Evolutionary conservation across 352 stramenopile species (phyloP).

Genomic region (Detonula confervacea): DNA sequence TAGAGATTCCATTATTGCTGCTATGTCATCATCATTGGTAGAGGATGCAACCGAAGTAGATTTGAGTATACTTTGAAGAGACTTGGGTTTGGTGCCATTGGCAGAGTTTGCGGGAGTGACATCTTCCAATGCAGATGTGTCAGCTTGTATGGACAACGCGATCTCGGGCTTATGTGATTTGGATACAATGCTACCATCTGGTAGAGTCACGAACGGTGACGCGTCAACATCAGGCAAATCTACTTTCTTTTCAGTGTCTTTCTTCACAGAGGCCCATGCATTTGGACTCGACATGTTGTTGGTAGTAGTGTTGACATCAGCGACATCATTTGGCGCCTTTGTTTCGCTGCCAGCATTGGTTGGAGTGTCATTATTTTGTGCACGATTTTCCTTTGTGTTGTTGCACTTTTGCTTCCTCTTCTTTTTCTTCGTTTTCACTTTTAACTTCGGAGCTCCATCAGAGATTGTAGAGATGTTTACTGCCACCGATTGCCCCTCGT

Average conservation of each 20-base stretch:
- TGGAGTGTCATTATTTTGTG: neutral
- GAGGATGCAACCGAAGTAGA: constrained; percentile 16
- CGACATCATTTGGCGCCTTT: neutral
- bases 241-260: neutral
- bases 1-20: constrained; percentile 71
- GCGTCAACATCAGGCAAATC: neutral
- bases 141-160: neutral
- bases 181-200: constrained; percentile 53
- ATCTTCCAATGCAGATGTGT: neutral
- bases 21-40: constrained; percentile 30
- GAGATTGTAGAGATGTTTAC: constrained; percentile 26
- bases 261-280: neutral
- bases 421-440: constrained; percentile 16
- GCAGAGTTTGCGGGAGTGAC: neutral
- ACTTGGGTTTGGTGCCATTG: constrained; percentile 12
- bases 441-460: constrained; percentile 6
- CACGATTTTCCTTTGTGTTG: constrained; percentile 10
- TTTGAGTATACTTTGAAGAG: constrained; percentile 48
- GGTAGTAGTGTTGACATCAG: neutral
- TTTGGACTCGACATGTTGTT: constrained; percentile 11
- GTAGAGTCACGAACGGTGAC: constrained; percentile 48
- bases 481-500: neutral
- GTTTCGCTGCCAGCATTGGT: constrained; percentile 1
- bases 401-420: constrained; percentile 44
- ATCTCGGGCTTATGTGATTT: constrained; percentile 18